These are phyloP conservation scores for Geosiphon pyriformis DNA, from an alignment of 192 early-diverging fungal genomes.

Conservation along the genomic window DNA sequence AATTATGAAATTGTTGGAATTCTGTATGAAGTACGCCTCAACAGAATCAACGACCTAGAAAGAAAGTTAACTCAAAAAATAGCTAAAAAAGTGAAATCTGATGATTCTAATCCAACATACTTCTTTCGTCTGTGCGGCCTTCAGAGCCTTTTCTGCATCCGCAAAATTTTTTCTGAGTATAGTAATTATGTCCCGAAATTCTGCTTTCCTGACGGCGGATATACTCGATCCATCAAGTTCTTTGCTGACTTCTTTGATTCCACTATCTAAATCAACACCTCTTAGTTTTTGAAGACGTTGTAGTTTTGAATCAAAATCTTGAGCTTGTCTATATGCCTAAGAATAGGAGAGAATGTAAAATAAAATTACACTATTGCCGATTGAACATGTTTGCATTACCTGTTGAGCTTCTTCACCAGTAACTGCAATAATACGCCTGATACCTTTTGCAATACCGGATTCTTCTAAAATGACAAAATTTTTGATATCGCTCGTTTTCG, in stretches of 20 bases:
- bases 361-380: background rate
- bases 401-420: conserved; percentile 86
- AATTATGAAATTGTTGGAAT: conserved; percentile 58
- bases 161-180: conserved; percentile 77
- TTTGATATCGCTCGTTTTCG: conserved; percentile 86
- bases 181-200: conserved; percentile 65
- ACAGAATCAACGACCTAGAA: conserved; percentile 61
- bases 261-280: conserved; percentile 63
- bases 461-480: conserved; percentile 84
- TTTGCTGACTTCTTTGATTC: conserved; percentile 72
- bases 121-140: conserved; percentile 79
- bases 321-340: conserved; percentile 58
- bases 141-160: conserved; percentile 85
- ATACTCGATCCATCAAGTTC: conserved; percentile 75
- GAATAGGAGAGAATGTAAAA: background rate
- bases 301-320: conserved; percentile 65
- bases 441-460: conserved; percentile 89
- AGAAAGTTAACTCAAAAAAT: background rate
- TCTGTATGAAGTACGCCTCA: conserved; percentile 62
- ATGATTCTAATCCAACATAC: conserved; percentile 20
- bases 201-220: conserved; percentile 72
- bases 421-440: conserved; percentile 89
- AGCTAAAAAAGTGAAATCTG: background rate
- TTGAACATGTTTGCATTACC: background rate
- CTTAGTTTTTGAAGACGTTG: conserved; percentile 50